Conservation (phyloP, 73 alveolate genomes). For the Paramecium tetraurelia region DNA sequence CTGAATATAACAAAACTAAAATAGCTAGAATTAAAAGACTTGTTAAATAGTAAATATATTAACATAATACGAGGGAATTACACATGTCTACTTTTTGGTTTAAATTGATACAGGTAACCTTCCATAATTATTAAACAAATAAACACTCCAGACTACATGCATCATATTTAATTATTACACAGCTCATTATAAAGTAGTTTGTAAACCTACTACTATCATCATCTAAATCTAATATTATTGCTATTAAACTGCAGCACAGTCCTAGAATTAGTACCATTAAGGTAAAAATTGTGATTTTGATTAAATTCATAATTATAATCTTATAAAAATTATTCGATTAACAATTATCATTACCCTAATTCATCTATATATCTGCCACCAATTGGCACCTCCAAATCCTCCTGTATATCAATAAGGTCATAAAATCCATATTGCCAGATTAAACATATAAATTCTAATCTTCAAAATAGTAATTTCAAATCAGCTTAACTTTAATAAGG, state of each 20-base stretch:
- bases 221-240: not conserved
- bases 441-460: too few relatives aligned
- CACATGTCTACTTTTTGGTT: not conserved
- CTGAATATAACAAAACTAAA: not conserved
- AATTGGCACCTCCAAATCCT: not conserved
- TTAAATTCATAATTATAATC: not conserved
- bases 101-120: not conserved
- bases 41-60: not conserved
- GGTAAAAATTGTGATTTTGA: not conserved
- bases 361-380: not conserved
- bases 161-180: not conserved
- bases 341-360: not conserved
- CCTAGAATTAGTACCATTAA: not conserved
- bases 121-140: not conserved
- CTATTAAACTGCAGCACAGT: not conserved
- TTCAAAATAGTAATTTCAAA: too few relatives aligned
- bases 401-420: not conserved
- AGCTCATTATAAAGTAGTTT: not conserved
- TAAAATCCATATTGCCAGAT: too few relatives aligned
- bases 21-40: slow-evolving; percentile 18
- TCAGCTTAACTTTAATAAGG: too few relatives aligned
- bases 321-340: not conserved
- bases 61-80: not conserved
- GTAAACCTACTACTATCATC: not conserved
- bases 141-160: not conserved